Base-by-base conservation (phyloP, 169 alveolate genomes). In the Blepharisma undulans region DNA sequence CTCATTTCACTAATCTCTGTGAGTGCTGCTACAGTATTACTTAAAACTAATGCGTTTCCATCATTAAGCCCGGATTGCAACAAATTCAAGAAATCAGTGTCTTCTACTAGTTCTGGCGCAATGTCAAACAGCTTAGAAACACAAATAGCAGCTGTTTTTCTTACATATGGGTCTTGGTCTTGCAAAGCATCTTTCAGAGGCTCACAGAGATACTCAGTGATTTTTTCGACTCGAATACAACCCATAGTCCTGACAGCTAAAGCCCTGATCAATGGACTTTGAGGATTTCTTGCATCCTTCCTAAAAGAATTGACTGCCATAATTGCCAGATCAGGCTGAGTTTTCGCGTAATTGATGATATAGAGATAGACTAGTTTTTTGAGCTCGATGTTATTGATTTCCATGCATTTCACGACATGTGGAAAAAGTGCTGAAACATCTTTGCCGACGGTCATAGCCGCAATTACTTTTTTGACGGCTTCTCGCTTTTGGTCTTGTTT, bases 211-310 rank as follows among this genome's bases (percentile, higher is more conserved):
- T 99, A 95, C 88, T 95, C 97, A 22, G 99, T 97, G 32, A 99
- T 98, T 90, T 97, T 97, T 89, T 99, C 99, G 74, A 99, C 99
- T 36, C 99, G 87, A 18, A 99, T 99, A 94, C 99, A 99, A 30
- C 99, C 99, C 99, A 99, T 98, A 8, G 99, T 99, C 91, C 99
- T 96, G 25, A 99, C 98, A 2, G 99, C 99, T 61, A 99, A 94
- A 60, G 99, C 99, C 93, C 98, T 94, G 61, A 98, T 98, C 60
- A 98, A 93, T 0, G 99, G 99, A 79, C 96, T 98, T 22, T 33
- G 87, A 32, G 99, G 98, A 87, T 98, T 99, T 87, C 94, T 95
- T 32, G 99, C 96, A 84, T 98, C 99, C 93, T 98, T 98, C 88
- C 99, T 96, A 96, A 99, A 99, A 21, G 99, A 98, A 94, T 99